Conservation (phyloP, 2,329 filamentous ascomycete species). For the Emmonsia crescens region DNA sequence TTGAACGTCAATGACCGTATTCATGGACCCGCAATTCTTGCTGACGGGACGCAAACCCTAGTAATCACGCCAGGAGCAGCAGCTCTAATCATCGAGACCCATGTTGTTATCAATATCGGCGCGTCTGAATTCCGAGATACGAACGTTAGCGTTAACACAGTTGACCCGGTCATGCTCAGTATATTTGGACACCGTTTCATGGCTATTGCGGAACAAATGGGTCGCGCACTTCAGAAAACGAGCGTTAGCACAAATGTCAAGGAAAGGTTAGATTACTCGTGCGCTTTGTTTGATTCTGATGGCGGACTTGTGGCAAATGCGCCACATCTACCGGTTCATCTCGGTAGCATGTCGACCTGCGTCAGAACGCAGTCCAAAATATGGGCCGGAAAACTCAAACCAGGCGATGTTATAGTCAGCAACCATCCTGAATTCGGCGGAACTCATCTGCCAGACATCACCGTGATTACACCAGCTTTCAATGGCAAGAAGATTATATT, state of each 20-base stretch:
- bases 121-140: conserved; percentile 40
- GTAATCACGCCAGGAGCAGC: conserved; percentile 64
- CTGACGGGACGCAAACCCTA: conserved; percentile 64
- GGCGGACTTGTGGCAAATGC: conserved; percentile 66
- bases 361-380: conserved; percentile 65
- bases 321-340: conserved; percentile 66
- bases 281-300: conserved; percentile 60
- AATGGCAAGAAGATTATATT: conserved; percentile 59
- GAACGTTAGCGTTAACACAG: conserved; percentile 39
- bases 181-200: conserved; percentile 78
- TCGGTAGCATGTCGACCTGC: conserved; percentile 71
- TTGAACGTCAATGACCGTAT: conserved; percentile 62
- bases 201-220: conserved; percentile 80
- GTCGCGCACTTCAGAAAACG: conserved; percentile 65
- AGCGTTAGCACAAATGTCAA: conserved; percentile 72
- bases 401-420: conserved; percentile 70
- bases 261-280: conserved; percentile 66
- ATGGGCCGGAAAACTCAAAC: conserved; percentile 66
- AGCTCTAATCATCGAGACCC: conserved; percentile 66
- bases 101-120: conserved; percentile 70
- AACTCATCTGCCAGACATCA: conserved; percentile 75
- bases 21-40: conserved; percentile 72
- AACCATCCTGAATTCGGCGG: conserved; percentile 79
- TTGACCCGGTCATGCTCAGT: conserved; percentile 65
- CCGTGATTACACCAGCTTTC: conserved; percentile 63